Conservation (phyloP, 2,329 filamentous ascomycete genomes). For the Thielaviopsis populi region DNA sequence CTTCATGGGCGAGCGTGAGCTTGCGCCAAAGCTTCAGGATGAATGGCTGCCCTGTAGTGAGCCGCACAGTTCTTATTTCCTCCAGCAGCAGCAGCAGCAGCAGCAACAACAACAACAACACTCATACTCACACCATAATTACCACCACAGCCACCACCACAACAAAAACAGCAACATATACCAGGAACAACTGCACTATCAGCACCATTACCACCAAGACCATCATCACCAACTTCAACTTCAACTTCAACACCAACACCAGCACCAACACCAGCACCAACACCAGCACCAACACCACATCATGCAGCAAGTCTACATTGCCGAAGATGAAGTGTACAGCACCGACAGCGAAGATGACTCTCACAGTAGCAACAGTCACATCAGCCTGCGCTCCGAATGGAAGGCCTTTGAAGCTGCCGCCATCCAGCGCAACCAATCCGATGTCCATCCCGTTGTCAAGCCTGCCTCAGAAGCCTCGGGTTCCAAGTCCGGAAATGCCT, state of each 20-base stretch:
- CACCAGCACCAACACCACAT: neutral
- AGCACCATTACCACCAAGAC: neutral
- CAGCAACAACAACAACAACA: too few relatives aligned
- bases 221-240: neutral
- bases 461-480: neutral
- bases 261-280: neutral
- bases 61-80: neutral
- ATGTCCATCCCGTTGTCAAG: neutral
- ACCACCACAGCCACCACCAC: too few relatives aligned
- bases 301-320: conserved; percentile 5
- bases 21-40: neutral
- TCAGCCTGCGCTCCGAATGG: conserved; percentile 9
- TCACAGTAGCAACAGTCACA: neutral
- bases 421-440: conserved; percentile 1
- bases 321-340: conserved; percentile 9
- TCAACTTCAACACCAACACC: neutral
- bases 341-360: conserved; percentile 6
- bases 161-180: neutral
- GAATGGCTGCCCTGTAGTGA: neutral
- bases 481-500: neutral
- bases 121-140: too few relatives aligned
- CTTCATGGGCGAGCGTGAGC: neutral
- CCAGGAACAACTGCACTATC: neutral
- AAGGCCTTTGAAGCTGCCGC: conserved; percentile 9
- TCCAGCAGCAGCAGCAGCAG: neutral